Conservation (phyloP, 2,329 filamentous ascomycete species). For the Aspergillus terreus region DNA sequence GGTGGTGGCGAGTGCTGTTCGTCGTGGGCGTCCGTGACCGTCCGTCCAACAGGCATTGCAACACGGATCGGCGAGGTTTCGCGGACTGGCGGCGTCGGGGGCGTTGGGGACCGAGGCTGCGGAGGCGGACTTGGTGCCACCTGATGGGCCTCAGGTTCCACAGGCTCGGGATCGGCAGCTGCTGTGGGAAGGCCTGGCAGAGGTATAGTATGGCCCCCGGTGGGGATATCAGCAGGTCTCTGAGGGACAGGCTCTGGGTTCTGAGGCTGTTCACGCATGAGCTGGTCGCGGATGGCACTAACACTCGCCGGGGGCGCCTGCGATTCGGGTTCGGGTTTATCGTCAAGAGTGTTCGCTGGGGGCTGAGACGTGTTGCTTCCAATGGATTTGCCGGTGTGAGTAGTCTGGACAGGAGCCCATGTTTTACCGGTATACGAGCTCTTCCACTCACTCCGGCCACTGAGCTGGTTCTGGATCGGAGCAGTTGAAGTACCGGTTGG, state of each 20-base stretch:
- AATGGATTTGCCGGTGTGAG: conserved; percentile 63
- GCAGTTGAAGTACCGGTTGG: conserved; percentile 36
- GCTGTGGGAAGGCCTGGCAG: conserved; percentile 71
- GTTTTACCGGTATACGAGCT: conserved; percentile 86
- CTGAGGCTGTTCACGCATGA: conserved; percentile 64
- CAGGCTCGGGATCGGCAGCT: conserved; percentile 45
- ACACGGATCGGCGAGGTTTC: conserved; percentile 76
- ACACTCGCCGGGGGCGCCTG: conserved; percentile 62
- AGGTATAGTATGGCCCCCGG: conserved; percentile 64
- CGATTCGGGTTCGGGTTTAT: conserved; percentile 48
- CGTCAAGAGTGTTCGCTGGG: conserved; percentile 57
- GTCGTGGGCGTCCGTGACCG: conserved; percentile 42
- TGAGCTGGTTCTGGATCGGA: conserved; percentile 64
- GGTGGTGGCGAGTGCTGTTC: conserved; percentile 40
- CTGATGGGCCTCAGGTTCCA: conserved; percentile 42
- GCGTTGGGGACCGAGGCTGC: conserved; percentile 47
- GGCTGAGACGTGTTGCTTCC: conserved; percentile 55
- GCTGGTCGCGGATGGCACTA: conserved; percentile 73
- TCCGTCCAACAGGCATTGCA: conserved; percentile 76
- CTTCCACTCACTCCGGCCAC: conserved; percentile 76
- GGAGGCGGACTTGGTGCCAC: conserved; percentile 37
- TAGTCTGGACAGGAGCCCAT: conserved; percentile 80
- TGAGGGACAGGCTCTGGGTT: conserved; percentile 44
- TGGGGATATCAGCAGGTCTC: conserved; percentile 61
- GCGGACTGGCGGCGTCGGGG: conserved; percentile 48